Evolutionary conservation across 208 protist genomes (phyloP), one percentile per base, ranked within the genome.

Genomic region (Wallacemonas sp.): DNA sequence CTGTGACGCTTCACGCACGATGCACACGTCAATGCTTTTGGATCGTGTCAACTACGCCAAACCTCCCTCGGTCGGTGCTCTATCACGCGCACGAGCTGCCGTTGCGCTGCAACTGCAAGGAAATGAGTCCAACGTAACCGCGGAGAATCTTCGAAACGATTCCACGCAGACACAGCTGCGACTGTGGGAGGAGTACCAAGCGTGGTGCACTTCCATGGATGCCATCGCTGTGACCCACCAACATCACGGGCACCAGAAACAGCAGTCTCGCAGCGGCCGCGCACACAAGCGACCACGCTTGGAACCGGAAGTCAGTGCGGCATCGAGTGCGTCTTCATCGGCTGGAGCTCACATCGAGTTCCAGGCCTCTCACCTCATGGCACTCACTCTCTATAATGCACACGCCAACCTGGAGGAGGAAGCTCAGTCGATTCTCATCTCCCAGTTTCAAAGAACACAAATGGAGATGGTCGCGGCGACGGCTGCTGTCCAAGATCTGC

Each of bases 401-500:
- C 24, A 58, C 29, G 32, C 30, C 29, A 58, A 41, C 2, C 16
- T 21, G 4, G 52, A 58, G 30, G 52, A 58, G 29, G 52, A 58
- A 21, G 19, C 52, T 5, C 52, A 58, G n/a, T 9, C 30, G 2
- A 39, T 55, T 27, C 33, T 65, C 24, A 12, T 65, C 26, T 14
- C 46, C 1, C 34, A 30, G 9, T 43, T 65, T 33, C 57, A 64
- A 26, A 3, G 41, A 16, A 43, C 26, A 2, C 67, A 72, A 57
- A 12, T 34, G 43, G 67, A 64, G 21, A 8, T 61, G 26, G 19
- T 65, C 19, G 48, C 17, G 41, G 16, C 52, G 6, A 39, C 30
- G 2, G 38, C 34, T 21, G 8, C 32, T 26, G 32, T 58, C 8
- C 2, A 39, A 2, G 1, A 33, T 17, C 26, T 58, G 17, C 30